A percentile compares a stretch with the other conserved stretches of the same genome.
Conservation (phyloP, 2,329 filamentous ascomycete species). For the Cladophialophora chaetospira region DNA sequence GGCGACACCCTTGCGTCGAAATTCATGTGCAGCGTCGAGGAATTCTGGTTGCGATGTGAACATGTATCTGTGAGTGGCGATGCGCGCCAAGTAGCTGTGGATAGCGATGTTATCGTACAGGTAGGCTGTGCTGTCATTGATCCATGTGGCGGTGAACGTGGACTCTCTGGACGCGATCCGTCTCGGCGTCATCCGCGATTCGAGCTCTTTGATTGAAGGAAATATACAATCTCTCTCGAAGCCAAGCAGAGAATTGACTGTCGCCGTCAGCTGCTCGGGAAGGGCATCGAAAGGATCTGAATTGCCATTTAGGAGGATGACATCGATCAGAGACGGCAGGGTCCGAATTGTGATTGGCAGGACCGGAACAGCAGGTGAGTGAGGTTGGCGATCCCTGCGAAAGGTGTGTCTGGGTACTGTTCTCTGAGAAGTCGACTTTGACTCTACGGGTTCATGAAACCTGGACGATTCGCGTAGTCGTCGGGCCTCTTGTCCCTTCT, state of each 20-base stretch:
- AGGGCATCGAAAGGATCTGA: neutral
- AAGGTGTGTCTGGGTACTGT: neutral
- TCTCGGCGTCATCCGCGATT: slow-evolving; percentile 4
- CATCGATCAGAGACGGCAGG: slow-evolving; percentile 1
- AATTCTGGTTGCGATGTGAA: slow-evolving; percentile 1
- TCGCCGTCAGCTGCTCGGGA: neutral
- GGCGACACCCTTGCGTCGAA: neutral
- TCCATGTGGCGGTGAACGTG: slow-evolving; percentile 9
- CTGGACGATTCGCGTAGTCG: slow-evolving; percentile 9
- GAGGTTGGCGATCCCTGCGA: neutral
- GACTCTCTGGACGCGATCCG: neutral
- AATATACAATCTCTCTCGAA: slow-evolving; percentile 11
- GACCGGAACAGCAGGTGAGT: neutral
- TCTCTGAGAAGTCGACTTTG: neutral
- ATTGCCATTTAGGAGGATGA: slow-evolving; percentile 4
- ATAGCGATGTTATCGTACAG: slow-evolving; percentile 15
- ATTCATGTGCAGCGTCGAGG: neutral
- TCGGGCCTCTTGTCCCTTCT: slow-evolving; percentile 5
- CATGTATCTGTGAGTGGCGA: slow-evolving; percentile 7
- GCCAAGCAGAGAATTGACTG: slow-evolving; percentile 2
- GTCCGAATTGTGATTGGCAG: neutral
- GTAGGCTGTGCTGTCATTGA: slow-evolving; percentile 5
- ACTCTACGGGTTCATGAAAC: slow-evolving; percentile 1
- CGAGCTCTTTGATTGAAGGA: slow-evolving; percentile 7
- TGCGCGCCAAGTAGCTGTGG: slow-evolving; percentile 16